A percentile compares a stretch with the other conserved stretches of the same genome.
Conservation (phyloP, 1,284 basidiomycete species). For the Agaricales sp. region DNA sequence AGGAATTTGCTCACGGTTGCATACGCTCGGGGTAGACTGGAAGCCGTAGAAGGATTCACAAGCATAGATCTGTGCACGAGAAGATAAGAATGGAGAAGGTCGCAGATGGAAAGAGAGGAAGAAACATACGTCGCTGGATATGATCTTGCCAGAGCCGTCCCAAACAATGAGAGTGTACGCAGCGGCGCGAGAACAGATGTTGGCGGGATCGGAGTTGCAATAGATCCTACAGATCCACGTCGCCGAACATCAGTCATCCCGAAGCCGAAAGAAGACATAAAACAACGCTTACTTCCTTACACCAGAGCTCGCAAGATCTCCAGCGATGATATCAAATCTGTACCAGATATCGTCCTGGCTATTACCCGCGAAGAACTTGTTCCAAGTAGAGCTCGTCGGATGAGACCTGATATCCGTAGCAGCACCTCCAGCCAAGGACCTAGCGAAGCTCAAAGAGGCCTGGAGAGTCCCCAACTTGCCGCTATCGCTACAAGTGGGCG, state of each 20-base stretch:
- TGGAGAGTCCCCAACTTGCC: slow-evolving; percentile 6
- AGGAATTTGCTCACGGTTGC: slow-evolving; percentile 4
- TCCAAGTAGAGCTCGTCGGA: slow-evolving; percentile 9
- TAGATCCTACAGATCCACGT: slow-evolving; percentile 6
- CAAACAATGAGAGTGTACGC: slow-evolving; percentile 9
- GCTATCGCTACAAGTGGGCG: slow-evolving; percentile 8
- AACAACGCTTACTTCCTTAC: slow-evolving; percentile 3
- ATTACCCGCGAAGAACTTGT: slow-evolving; percentile 10
- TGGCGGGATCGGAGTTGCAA: slow-evolving; percentile 8
- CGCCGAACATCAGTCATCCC: neutral
- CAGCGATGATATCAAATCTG: slow-evolving; percentile 10
- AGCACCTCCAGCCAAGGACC: slow-evolving; percentile 11
- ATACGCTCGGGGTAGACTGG: slow-evolving; percentile 6
- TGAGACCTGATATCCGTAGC: slow-evolving; percentile 10
- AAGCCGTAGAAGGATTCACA: slow-evolving; percentile 10
- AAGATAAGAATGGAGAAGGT: neutral
- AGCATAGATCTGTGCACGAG: slow-evolving; percentile 2
- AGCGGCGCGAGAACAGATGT: slow-evolving; percentile 7
- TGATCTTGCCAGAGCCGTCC: slow-evolving; percentile 4
- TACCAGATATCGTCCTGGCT: slow-evolving; percentile 11
- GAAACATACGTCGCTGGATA: slow-evolving; percentile 7
- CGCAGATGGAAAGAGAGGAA: neutral
- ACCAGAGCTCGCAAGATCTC: slow-evolving; percentile 8
- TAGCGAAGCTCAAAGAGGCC: slow-evolving; percentile 8
- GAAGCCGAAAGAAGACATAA: neutral